phyloP scores from a whole-genome alignment of 352 stramenopile genomes.

The Pythium folliculosum region DNA sequence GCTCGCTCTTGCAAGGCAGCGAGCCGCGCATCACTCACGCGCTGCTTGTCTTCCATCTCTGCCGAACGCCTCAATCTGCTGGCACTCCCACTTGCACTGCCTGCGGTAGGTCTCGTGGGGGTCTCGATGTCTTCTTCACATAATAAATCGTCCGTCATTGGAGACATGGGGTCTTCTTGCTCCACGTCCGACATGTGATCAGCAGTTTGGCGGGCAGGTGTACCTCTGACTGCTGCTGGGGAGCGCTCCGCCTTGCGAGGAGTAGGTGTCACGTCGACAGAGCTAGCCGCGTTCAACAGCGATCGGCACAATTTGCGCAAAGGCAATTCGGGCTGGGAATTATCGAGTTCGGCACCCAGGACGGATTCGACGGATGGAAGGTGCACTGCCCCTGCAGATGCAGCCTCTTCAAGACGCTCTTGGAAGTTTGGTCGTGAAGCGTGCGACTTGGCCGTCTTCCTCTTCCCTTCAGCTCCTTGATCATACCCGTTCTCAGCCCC shows the following conservation, averaged over 20 bases:
- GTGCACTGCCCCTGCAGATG: background rate
- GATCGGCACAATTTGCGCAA: slow-evolving; percentile 58
- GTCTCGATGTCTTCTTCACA: slow-evolving; percentile 74
- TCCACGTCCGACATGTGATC: background rate
- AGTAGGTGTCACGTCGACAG: slow-evolving; percentile 41
- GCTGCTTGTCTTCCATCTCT: slow-evolving; percentile 7
- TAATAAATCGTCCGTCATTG: slow-evolving; percentile 49
- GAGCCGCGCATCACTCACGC: slow-evolving; percentile 13
- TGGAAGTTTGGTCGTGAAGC: slow-evolving; percentile 36
- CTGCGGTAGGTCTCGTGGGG: slow-evolving; percentile 2
- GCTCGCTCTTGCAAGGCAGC: slow-evolving; percentile 66
- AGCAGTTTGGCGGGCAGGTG: background rate
- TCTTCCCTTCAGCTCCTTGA: slow-evolving; percentile 1
- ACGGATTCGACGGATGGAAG: slow-evolving; percentile 43
- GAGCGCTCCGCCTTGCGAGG: slow-evolving; percentile 15
- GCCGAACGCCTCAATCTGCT: background rate
- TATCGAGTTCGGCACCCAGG: slow-evolving; percentile 35
- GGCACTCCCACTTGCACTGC: slow-evolving; percentile 3
- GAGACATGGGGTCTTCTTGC: slow-evolving; percentile 30
- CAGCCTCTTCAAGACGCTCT: slow-evolving; percentile 39
- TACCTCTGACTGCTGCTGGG: background rate
- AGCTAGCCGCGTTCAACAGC: slow-evolving; percentile 47
- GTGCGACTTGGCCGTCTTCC: background rate
- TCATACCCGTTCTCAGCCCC: slow-evolving; percentile 3
- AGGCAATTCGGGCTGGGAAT: slow-evolving; percentile 8